phyloP scores from a whole-genome alignment of 2,329 filamentous ascomycete genomes.

The Nigrospora osmanthi region DNA sequence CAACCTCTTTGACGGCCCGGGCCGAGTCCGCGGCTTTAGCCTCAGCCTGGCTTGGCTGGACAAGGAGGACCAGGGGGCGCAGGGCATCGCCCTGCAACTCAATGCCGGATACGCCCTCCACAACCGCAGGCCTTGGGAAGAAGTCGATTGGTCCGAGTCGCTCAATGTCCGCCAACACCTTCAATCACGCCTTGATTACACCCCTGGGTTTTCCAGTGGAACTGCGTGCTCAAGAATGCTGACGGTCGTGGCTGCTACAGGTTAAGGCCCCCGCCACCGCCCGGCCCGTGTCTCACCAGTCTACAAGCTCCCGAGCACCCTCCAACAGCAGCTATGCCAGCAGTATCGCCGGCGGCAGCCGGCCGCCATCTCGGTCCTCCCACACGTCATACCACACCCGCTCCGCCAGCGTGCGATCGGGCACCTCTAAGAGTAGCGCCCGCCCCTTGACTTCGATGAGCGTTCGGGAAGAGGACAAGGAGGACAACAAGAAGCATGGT shows the following conservation, averaged over 20 bases:
- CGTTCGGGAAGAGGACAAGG: slow-evolving; percentile 15
- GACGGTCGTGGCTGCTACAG: neutral
- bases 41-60: slow-evolving; percentile 4
- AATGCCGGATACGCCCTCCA: neutral
- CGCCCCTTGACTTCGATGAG: slow-evolving; percentile 21
- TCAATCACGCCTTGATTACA: neutral
- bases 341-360: slow-evolving; percentile 24
- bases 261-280: neutral
- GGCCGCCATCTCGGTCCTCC: slow-evolving; percentile 21
- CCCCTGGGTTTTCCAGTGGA: neutral
- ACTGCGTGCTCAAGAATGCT: neutral
- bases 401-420: slow-evolving; percentile 6
- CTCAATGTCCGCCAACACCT: slow-evolving; percentile 1
- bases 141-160: slow-evolving; percentile 1
- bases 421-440: slow-evolving; percentile 16
- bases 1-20: neutral
- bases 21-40: neutral
- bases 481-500: slow-evolving; percentile 27
- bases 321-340: slow-evolving; percentile 26
- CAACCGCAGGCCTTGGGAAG: neutral
- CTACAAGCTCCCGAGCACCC: slow-evolving; percentile 9
- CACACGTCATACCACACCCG: slow-evolving; percentile 15
- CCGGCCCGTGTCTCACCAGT: too few relatives aligned
- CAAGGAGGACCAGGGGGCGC: neutral
- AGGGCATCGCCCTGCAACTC: slow-evolving; percentile 2